Evolutionary conservation across 805 yeast genomes (phyloP).

Genomic region (Hanseniaspora vineae): DNA sequence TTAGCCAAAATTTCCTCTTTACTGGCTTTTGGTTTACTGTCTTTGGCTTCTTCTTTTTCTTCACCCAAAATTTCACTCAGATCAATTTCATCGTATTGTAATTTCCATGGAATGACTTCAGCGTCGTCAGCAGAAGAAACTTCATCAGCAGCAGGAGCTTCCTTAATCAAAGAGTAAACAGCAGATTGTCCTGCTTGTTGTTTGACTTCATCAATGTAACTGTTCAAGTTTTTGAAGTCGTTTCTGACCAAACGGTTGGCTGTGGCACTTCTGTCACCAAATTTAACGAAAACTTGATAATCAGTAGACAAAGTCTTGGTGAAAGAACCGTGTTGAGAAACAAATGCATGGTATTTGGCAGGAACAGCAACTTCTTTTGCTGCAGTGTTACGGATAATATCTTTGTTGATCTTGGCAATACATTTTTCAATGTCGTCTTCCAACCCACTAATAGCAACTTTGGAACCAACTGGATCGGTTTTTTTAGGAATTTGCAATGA

Average conservation of each 20-base stretch:
- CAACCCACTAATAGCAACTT: slow-evolving; percentile 44
- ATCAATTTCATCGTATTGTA: slow-evolving; percentile 30
- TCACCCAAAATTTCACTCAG: slow-evolving; percentile 15
- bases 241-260: slow-evolving; percentile 31
- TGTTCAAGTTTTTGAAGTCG: slow-evolving; percentile 29
- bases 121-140: slow-evolving; percentile 12
- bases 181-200: slow-evolving; percentile 28
- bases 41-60: slow-evolving; percentile 14
- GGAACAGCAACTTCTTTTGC: slow-evolving; percentile 46
- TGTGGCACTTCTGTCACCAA: slow-evolving; percentile 36
- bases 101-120: slow-evolving; percentile 50
- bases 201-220: slow-evolving; percentile 35
- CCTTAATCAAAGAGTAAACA: slow-evolving; percentile 35
- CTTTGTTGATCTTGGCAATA: slow-evolving; percentile 40
- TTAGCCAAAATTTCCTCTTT: slow-evolving; percentile 33
- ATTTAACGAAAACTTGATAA: slow-evolving; percentile 43
- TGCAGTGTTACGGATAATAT: slow-evolving; percentile 46
- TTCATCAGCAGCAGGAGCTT: slow-evolving; percentile 17
- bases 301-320: slow-evolving; percentile 41
- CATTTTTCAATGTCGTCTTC: slow-evolving; percentile 55
- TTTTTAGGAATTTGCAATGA: slow-evolving; percentile 54
- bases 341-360: slow-evolving; percentile 39
- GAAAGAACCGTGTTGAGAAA: slow-evolving; percentile 56
- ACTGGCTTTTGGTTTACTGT: slow-evolving; percentile 26
- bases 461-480: slow-evolving; percentile 30